phyloP scores from a whole-genome alignment of 2,329 filamentous ascomycete species.

The Pyrenochaeta sp. region DNA sequence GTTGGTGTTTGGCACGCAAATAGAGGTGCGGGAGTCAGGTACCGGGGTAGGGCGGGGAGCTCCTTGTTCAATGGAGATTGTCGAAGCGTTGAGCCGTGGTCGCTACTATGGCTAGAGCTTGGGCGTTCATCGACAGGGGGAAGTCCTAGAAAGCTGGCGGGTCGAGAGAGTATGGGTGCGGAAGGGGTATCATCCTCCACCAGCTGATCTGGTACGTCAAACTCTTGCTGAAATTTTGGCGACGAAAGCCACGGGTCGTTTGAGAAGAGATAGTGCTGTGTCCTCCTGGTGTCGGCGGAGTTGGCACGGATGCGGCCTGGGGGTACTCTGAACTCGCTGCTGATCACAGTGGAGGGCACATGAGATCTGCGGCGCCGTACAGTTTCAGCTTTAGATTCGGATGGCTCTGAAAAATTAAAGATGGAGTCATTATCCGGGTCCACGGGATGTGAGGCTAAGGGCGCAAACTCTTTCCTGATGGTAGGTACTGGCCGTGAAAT shows the following conservation, averaged over 20 bases:
- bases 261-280: slow-evolving; percentile 32
- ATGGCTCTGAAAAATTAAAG: slow-evolving; percentile 19
- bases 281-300: slow-evolving; percentile 37
- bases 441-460: slow-evolving; percentile 44
- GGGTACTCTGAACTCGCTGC: slow-evolving; percentile 20
- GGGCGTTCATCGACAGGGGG: slow-evolving; percentile 30
- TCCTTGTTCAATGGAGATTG: slow-evolving; percentile 35
- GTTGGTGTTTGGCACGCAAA: slow-evolving; percentile 30
- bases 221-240: slow-evolving; percentile 25
- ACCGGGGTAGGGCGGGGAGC: slow-evolving; percentile 39
- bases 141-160: slow-evolving; percentile 19
- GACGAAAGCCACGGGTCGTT: slow-evolving; percentile 40
- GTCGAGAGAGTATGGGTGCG: slow-evolving; percentile 31
- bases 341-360: slow-evolving; percentile 20
- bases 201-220: slow-evolving; percentile 16
- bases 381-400: slow-evolving; percentile 10
- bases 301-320: slow-evolving; percentile 36
- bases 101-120: slow-evolving; percentile 36
- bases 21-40: slow-evolving; percentile 37
- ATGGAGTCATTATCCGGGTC: slow-evolving; percentile 22
- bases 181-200: slow-evolving; percentile 21
- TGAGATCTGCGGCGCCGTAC: slow-evolving; percentile 31
- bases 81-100: slow-evolving; percentile 18
- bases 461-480: slow-evolving; percentile 34
- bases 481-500: slow-evolving; percentile 17